Evolutionary conservation across 139 green algal genomes (phyloP), one percentile per base, ranked within the genome.

Genomic region (Auxenochlorella protothecoides): DNA sequence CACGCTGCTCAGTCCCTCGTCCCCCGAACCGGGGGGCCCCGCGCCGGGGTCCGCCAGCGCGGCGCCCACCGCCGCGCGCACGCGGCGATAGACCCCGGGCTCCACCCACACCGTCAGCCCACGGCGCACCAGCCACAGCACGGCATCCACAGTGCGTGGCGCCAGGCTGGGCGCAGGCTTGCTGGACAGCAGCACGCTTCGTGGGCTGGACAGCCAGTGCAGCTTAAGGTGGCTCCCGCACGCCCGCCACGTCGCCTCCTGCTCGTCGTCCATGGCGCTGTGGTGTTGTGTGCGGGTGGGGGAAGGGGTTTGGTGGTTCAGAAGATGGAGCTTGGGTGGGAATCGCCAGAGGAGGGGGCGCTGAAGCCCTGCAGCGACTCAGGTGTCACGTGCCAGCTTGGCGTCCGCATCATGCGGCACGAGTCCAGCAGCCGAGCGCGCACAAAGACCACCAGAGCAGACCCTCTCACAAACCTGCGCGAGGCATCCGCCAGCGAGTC

Each of bases 201-300:
- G 60, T 1, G 84, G 84, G 53, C 55, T 27, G 51, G 72, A 83
- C 65, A 89, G 67, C 84, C 84, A 89, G 59, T 89, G 83, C 75
- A 89, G 72, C 66, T 86, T 80, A 15, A 87, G 53, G 74, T 86
- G 77, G 51, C 72, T 72, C 9, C 80, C 80, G 67, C 15, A 76
- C 15, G 77, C 77, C 4, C 68, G 67, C 77, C 77, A 82, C 0
- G 59, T 71, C 0, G 72, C 72, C 65, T 78, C 66, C 55, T 78
- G 65, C 51, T 16, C 11, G 12, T 75, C 66, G 66, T 74, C 71
- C 65, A 78, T 16, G 13, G 11, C 63, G 6, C 70, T 81, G 69
- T 44, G 27, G 27, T 44, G 27, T 44, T 44, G 27, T 2, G 27
- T 44, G 27, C 27, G 27, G 27, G 27, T 44, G 27, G 27, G 27